Evolutionary conservation across 495 filamentous ascomycete genomes (phyloP).

Genomic region (Penicillium fimorum): DNA sequence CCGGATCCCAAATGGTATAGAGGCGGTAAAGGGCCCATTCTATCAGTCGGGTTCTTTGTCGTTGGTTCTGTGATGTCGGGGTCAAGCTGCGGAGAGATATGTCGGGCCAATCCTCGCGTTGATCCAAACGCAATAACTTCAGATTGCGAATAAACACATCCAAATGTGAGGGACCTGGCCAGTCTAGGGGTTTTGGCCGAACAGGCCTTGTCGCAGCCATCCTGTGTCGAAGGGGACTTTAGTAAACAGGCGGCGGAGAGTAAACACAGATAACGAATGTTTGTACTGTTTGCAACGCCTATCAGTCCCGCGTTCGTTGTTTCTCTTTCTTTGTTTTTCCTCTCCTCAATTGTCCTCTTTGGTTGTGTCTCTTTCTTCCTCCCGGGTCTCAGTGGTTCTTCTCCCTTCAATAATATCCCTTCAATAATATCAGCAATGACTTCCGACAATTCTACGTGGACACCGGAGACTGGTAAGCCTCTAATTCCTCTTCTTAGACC

Average conservation of each 20-base stretch:
- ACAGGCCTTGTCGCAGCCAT: conserved; percentile 37
- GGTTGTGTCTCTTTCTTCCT: conserved; percentile 6
- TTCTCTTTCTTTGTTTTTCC: conserved; percentile 13
- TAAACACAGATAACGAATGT: conserved; percentile 32
- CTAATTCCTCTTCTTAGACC: background rate
- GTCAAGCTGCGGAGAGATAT: conserved; percentile 65
- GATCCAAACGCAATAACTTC: conserved; percentile 74
- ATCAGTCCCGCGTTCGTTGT: conserved; percentile 9
- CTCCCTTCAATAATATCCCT: conserved; percentile 8
- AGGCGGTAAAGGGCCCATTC: conserved; percentile 86
- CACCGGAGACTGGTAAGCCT: conserved; percentile 21
- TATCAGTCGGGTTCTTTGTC: conserved; percentile 70
- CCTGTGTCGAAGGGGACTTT: conserved; percentile 16
- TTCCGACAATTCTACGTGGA: conserved; percentile 17
- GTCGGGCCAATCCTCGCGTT: conserved; percentile 70
- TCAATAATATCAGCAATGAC: conserved; percentile 27
- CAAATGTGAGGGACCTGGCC: conserved; percentile 50
- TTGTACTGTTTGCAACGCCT: conserved; percentile 34
- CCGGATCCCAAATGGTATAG: conserved; percentile 76
- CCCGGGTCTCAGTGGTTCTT: conserved; percentile 16
- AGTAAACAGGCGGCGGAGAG: conserved; percentile 17
- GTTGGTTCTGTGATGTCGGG: conserved; percentile 68
- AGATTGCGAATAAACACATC: conserved; percentile 78
- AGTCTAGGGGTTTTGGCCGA: conserved; percentile 38
- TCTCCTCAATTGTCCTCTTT: conserved; percentile 9